Evolutionary conservation across 345 rosid genomes (phyloP), one percentile per base, ranked within the genome.

Genomic region (Durio zibethinus): DNA sequence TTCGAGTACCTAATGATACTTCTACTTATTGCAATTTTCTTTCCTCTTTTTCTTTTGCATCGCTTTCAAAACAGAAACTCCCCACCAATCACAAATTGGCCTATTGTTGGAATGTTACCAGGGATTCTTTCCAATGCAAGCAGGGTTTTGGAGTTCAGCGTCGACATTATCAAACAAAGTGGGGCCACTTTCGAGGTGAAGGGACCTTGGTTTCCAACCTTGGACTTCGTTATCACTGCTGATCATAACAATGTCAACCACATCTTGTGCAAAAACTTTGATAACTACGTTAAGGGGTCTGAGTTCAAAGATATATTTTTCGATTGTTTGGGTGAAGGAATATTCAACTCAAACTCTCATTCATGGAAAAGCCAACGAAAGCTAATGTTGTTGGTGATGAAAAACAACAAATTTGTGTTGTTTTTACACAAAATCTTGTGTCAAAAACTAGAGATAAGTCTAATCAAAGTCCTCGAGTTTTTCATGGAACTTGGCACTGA

Each of bases 301-400:
- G 79, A 79, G 2, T 76, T 48, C 20, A 79, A n/a, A 35, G 45
- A 76, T 20, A 60, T 47, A 47, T 47, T 81, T 8, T 53, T 77
- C 15, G 84, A 81, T 14, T 16, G 48, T 0, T 2, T 76, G 4
- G 82, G 84, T 43, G 79, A 81, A 12, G 84, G 84, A 0, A 52
- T 81, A 21, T 42, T 84, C 35, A 79, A 43, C 33, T 33, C 78
- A 2, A 76, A 78, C 10, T 36, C 21, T 0, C 73, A 81, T 11
- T 31, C 18, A 12, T 80, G 85, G 87, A 82, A 67, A 68, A 25
- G 0, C 10, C 78, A 75, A 15, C 66, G 82, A 65, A 82, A 45
- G 38, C 2, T 74, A 2, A 16, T 73, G 23, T 76, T 66, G 7
- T 52, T 69, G 4, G 8, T 54, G 57, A 31, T 82, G n/a, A 64